A percentile compares a stretch with the other conserved stretches of the same genome.
Evolutionary conservation across 441 rosid species (phyloP).

Genomic region (Eutrema salsugineum): DNA sequence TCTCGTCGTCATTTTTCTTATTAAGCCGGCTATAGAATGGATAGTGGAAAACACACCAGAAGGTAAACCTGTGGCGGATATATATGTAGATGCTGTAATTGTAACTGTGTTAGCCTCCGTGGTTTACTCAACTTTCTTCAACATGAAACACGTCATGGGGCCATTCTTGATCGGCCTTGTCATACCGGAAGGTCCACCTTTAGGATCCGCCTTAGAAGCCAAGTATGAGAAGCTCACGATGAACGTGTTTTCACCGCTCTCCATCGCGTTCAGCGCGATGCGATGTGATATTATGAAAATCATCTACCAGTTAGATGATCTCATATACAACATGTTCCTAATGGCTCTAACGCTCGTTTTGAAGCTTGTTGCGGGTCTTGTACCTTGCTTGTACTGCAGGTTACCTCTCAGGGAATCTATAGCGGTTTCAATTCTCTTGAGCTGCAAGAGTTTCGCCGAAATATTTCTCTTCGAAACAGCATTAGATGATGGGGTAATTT

Average conservation of each 20-base stretch:
- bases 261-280: slow-evolving; percentile 1
- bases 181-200: slow-evolving; percentile 24
- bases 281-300: background rate
- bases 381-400: slow-evolving; percentile 14
- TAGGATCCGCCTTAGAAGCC: slow-evolving; percentile 6
- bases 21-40: background rate
- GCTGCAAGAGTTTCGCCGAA: slow-evolving; percentile 2
- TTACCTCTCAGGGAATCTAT: slow-evolving; percentile 9
- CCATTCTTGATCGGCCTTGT: slow-evolving; percentile 1
- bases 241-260: background rate
- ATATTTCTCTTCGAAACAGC: background rate
- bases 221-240: background rate
- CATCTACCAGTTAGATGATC: background rate
- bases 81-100: background rate
- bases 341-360: background rate
- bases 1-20: background rate
- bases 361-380: background rate
- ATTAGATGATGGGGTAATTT: background rate
- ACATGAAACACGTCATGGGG: slow-evolving; percentile 1
- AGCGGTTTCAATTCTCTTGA: slow-evolving; percentile 1
- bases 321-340: slow-evolving; percentile 10
- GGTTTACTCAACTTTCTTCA: background rate
- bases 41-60: slow-evolving; percentile 11
- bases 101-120: background rate
- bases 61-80: background rate